A percentile compares a stretch with the other conserved stretches of the same genome.
Evolutionary conservation across 305 asterid species (phyloP).

Genomic region (Rubia occidens): DNA sequence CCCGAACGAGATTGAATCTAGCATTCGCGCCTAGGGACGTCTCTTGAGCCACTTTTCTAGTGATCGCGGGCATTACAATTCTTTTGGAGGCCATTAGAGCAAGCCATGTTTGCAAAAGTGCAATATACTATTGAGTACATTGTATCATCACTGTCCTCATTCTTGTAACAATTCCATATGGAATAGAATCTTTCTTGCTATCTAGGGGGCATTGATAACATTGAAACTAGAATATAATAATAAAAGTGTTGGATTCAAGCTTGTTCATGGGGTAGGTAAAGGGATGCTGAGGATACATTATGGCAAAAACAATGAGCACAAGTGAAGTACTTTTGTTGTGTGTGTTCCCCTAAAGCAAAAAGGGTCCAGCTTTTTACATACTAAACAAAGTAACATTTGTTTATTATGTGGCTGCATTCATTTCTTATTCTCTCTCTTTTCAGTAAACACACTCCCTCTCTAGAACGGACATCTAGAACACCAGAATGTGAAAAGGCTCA

Average conservation of each 20-base stretch:
- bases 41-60: neutral
- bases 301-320: neutral
- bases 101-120: neutral
- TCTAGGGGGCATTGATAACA: neutral
- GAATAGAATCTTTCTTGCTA: neutral
- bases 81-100: neutral
- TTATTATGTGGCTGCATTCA: neutral
- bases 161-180: neutral
- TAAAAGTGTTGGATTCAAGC: neutral
- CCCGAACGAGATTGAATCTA: neutral
- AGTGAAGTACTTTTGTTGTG: slow-evolving; percentile 6
- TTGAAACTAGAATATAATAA: neutral
- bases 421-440: neutral
- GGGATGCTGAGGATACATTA: slow-evolving; percentile 1
- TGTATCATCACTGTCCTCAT: neutral
- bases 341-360: slow-evolving; percentile 4
- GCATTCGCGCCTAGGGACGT: neutral
- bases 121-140: neutral
- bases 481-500: no score
- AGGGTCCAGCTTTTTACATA: slow-evolving; percentile 1
- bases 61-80: no score
- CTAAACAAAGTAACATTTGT: neutral
- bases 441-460: neutral
- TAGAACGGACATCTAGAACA: neutral
- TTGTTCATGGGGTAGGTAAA: slow-evolving; percentile 11